Evolutionary conservation across 352 stramenopile genomes (phyloP), one percentile per base, ranked within the genome.

Genomic region (Globisporangium spinosum): DNA sequence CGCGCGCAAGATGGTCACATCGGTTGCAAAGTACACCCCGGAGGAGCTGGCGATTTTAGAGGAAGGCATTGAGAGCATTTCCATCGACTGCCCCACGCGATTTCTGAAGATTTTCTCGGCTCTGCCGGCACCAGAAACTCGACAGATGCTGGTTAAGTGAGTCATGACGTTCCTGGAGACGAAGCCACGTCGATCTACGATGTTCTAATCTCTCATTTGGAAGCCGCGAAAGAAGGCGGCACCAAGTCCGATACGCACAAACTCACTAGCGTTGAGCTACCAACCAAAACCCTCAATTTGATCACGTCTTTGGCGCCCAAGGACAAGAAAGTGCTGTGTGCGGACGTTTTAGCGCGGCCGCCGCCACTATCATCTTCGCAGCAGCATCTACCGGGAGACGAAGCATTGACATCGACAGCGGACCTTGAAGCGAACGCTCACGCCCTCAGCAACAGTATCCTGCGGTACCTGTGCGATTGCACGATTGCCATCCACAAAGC

Each of bases 401-500:
- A 27, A 40, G 8, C 9, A 43, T 58, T 34, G 22, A 15, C n/a
- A 55, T 20, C 40, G 34, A 3, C 53, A 64, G 0, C 61, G 29
- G 43, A 20, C 9, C 10, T 35, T 17, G 4, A 23, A 43, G 9
- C 27, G 15, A 64, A 20, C 17, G 49, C n/a, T 29, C 68, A 38
- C 6, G 27, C 54, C 2, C 43, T 70, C 13, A 80, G 77, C 32
- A 54, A 69, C n/a, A 54, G 25, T 13, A 27, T 90, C 10, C 23
- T 91, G 23, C 59, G 72, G 25, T 90, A 84, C 45, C 63, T 91
- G 1, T 85, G 77, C 22, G 70, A 81, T 5, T 79, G 69, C 45
- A 71, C 79, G 9, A 61, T 76, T 7, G 69, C 74, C 5, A 70
- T 71, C 2, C 83, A 83, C 70, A 85, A 90, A 62, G 70, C 72